Conservation (phyloP, 1,139 yeast genomes). For the Taphrina betulina region DNA sequence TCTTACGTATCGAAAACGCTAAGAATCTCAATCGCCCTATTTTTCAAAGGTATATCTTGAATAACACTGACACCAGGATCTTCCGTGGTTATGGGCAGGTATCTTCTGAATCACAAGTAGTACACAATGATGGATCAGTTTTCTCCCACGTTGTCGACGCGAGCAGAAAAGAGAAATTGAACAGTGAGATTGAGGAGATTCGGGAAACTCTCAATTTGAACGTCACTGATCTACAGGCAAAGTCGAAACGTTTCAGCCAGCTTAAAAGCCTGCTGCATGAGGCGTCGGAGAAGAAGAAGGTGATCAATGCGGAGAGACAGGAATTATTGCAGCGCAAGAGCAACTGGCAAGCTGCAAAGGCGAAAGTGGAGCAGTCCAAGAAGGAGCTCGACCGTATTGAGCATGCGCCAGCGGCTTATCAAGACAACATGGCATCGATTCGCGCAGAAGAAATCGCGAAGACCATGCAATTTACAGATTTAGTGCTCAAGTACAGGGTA, state of each 20-base stretch:
- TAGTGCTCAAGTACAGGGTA: constrained; percentile 9
- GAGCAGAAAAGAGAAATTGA: not conserved
- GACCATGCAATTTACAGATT: not conserved
- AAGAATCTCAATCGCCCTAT: not conserved
- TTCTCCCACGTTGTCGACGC: constrained; percentile 8
- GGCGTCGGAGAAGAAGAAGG: constrained; percentile 4
- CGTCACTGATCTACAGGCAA: constrained; percentile 21
- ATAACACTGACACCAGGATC: constrained; percentile 12
- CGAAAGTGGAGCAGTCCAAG: constrained; percentile 15
- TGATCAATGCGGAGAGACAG: constrained; percentile 2
- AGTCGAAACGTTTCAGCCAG: constrained; percentile 11
- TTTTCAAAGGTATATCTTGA: constrained; percentile 16
- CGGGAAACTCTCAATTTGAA: not conserved
- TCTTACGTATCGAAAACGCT: constrained; percentile 1
- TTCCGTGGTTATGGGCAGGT: constrained; percentile 20
- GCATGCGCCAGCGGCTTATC: constrained; percentile 35
- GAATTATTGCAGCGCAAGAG: constrained; percentile 1
- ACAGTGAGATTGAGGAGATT: constrained; percentile 18
- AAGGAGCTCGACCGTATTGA: constrained; percentile 24
- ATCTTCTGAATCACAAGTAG: constrained; percentile 13
- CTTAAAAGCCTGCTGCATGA: constrained; percentile 5
- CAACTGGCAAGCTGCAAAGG: constrained; percentile 3
- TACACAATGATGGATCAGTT: constrained; percentile 17
- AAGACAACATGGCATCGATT: constrained; percentile 40
- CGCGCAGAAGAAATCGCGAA: constrained; percentile 36